Percentiles rank a stretch among this genome's conserved stretches.
phyloP scores from a whole-genome alignment of 768 basidiomycete species.

The Psilocybe subaeruginosa region DNA sequence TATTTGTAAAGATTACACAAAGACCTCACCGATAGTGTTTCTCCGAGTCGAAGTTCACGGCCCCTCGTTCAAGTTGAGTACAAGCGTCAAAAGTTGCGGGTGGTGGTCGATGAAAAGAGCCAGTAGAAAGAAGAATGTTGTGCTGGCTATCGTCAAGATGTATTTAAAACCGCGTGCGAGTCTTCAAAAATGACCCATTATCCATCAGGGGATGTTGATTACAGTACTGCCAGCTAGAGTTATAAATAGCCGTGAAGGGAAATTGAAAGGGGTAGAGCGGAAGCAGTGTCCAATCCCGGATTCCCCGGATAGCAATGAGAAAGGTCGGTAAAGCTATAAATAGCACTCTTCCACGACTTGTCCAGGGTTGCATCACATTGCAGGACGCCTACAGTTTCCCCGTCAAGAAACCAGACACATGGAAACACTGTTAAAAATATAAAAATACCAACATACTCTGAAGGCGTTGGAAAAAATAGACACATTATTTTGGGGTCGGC shows the following conservation, averaged over 20 bases:
- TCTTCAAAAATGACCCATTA: background rate
- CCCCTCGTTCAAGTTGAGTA: background rate
- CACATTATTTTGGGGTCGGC: too few species aligned
- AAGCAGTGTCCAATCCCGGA: background rate
- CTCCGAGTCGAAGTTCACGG: too few species aligned
- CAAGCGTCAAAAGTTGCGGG: background rate
- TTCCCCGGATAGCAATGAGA: conserved; percentile 1
- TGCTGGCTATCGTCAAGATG: conserved; percentile 7
- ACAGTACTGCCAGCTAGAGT: background rate
- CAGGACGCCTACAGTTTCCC: background rate
- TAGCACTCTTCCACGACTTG: background rate
- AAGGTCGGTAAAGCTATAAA: background rate
- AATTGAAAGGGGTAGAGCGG: background rate
- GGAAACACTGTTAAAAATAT: background rate
- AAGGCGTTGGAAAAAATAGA: background rate
- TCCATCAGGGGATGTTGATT: conserved; percentile 1
- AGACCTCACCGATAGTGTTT: background rate
- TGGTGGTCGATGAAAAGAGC: background rate
- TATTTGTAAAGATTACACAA: background rate
- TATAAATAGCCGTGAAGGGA: background rate
- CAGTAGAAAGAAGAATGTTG: background rate
- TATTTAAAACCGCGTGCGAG: conserved; percentile 8
- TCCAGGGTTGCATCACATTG: background rate
- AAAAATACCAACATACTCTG: too few species aligned
- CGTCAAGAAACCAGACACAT: background rate